Base-by-base conservation (phyloP, 371 early-diverging fungal genomes). In the Saksenaea vasiformis region DNA sequence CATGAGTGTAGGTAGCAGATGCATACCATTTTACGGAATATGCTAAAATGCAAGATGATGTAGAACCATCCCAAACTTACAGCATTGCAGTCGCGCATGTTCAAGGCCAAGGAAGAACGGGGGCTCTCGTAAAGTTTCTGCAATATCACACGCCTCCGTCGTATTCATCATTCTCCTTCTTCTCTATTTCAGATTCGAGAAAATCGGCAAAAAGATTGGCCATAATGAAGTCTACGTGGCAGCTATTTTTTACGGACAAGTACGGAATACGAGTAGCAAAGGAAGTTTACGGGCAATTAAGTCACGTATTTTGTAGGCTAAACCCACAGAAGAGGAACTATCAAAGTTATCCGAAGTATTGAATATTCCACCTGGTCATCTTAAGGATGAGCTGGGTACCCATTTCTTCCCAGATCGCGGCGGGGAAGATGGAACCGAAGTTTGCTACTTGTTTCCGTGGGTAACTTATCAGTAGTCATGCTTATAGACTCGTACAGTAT, bases 191-290 rank as follows among this genome's bases (percentile, higher is more conserved):
- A 88, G 88, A 31, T 90, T 90, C 70, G 80, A 83, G 24, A 68
- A 85, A 28, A 87, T 90, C 55, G 88, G 82, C 13, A 63, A 76
- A 19, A 73, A 76, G 43, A 69, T 90, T 34, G 80, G 76, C 1
- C 81, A 78, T 41, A 83, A 87, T 68, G 90, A 90, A 70, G 84
- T 89, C 0, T 90, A 88, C 78, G 85, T 84, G 10, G 90, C 90
- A 11, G 73, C 87, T 1, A 73, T 90, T n/a, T 90, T 90, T 65
- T 90, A 88, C 68, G 90, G 90, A 22, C 85, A 86, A 75, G 87
- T 84, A 73, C n/a, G n/a, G n/a, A n/a, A n/a, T n/a, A n/a, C n/a
- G n/a, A n/a, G n/a, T n/a, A n/a, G n/a, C n/a, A n/a, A n/a, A n/a
- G n/a, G n/a, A n/a, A n/a, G n/a, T n/a, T n/a, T n/a, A n/a, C n/a